Percentiles rank a stretch among this genome's conserved stretches.
These are phyloP conservation scores for Neofusicoccum umdonicola DNA, from an alignment of 2,329 filamentous ascomycete species.

Conservation along the genomic window DNA sequence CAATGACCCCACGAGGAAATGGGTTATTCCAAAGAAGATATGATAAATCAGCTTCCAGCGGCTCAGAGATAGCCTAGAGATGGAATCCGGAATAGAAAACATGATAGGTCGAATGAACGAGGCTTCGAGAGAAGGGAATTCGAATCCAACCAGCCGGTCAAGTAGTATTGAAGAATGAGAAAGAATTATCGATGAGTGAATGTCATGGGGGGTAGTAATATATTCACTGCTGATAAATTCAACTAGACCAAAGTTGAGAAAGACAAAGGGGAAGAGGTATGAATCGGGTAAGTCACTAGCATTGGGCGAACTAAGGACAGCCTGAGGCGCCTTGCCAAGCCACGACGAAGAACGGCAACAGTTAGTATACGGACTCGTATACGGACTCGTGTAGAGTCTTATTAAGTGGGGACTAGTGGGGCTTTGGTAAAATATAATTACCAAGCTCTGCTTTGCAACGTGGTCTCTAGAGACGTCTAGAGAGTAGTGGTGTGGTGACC, in stretches of 20 bases:
- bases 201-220: neutral
- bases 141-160: neutral
- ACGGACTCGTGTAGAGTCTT: too few species aligned
- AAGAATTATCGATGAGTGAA: neutral
- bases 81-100: neutral
- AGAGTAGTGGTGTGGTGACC: too few species aligned
- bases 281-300: too few species aligned
- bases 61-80: neutral
- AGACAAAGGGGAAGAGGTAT: too few species aligned
- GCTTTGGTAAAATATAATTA: too few species aligned
- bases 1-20: neutral
- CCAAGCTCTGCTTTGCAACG: too few species aligned
- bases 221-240: neutral
- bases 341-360: neutral
- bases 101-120: neutral
- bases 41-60: neutral
- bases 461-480: too few species aligned
- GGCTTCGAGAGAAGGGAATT: neutral
- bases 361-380: neutral
- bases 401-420: neutral
- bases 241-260: too few species aligned
- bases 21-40: neutral
- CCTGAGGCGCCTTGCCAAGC: neutral
- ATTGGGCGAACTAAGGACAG: neutral
- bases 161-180: neutral